Evolutionary conservation across 805 yeast species (phyloP), one percentile per base, ranked within the genome.

Genomic region (Cyberlindnera misumaiensis): DNA sequence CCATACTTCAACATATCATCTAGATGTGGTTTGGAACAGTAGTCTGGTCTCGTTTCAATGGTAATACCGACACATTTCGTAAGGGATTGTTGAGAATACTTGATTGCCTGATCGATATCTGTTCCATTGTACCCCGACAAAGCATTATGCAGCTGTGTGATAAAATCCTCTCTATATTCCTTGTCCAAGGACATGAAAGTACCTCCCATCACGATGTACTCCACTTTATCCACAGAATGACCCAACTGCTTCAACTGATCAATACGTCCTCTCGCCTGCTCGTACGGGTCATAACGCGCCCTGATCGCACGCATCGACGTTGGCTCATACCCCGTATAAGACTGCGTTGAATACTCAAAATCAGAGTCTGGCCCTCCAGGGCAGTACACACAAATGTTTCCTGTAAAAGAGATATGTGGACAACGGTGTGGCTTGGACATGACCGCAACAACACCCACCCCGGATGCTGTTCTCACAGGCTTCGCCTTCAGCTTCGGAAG

Each of bases 321-420:
- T 8, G 98, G 98, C 60, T 93, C 98, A 57, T 93, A 93, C 28
- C 98, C 98, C 0, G 98, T 93, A 56, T 93, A 93, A 4, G 97
- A 88, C 64, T 93, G 98, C 4, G 98, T 93, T 1, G 96, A 86
- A 62, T 93, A 93, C 59, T 93, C 98, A 57, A 93, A 93, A 64
- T 93, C 98, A 2, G 95, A 83, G 60, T 93, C 98, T 4, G 98
- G 98, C 2, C 98, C 98, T 43, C 98, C 98, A 5, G 98, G 98
- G 65, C 98, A 93, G 59, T 84, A 93, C 11, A 93, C 98, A 68
- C 98, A 93, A 45, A 93, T 93, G 57, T 93, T 93, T 45, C 98
- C 98, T 0, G 98, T 93, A 60, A 93, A 93, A 15, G 98, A 97
- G 53, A 93, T 93, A 62, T 93, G 98, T 20, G 98, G 98, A 63